These are phyloP conservation scores for Mortierella hygrophila DNA, from an alignment of 192 early-diverging fungal species.

Conservation along the genomic window DNA sequence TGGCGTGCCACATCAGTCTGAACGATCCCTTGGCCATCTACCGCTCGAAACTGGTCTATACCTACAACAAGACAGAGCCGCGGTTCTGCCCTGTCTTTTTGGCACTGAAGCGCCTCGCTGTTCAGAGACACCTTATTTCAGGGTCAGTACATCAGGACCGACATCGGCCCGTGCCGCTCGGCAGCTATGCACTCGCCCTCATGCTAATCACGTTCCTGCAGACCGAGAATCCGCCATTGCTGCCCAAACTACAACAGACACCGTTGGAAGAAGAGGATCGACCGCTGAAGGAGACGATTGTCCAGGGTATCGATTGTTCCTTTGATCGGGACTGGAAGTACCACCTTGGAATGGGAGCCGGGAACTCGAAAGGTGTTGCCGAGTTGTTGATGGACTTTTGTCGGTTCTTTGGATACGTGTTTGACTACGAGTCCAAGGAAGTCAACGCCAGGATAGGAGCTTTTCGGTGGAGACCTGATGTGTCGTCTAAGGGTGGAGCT, in stretches of 20 bases:
- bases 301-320: slow-evolving; percentile 50
- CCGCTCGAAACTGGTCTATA: slow-evolving; percentile 35
- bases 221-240: slow-evolving; percentile 46
- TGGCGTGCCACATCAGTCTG: slow-evolving; percentile 26
- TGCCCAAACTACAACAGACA: slow-evolving; percentile 44
- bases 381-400: slow-evolving; percentile 48
- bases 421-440: slow-evolving; percentile 53
- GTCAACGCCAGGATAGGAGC: slow-evolving; percentile 44
- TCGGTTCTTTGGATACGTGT: slow-evolving; percentile 55
- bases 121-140: slow-evolving; percentile 20
- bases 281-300: slow-evolving; percentile 28
- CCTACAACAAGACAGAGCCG: slow-evolving; percentile 36
- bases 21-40: slow-evolving; percentile 40
- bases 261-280: slow-evolving; percentile 3
- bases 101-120: slow-evolving; percentile 29
- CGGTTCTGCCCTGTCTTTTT: slow-evolving; percentile 44
- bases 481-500: background rate
- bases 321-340: slow-evolving; percentile 46
- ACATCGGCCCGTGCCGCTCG: slow-evolving; percentile 15
- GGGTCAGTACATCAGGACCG: slow-evolving; percentile 18
- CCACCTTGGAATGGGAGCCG: slow-evolving; percentile 22
- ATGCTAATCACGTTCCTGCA: slow-evolving; percentile 51
- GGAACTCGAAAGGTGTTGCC: slow-evolving; percentile 30
- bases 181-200: slow-evolving; percentile 35
- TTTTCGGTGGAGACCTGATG: slow-evolving; percentile 40